A percentile compares a stretch with the other conserved stretches of the same genome.
Conservation (phyloP, 306 rosid genomes). For the Betula pendula region DNA sequence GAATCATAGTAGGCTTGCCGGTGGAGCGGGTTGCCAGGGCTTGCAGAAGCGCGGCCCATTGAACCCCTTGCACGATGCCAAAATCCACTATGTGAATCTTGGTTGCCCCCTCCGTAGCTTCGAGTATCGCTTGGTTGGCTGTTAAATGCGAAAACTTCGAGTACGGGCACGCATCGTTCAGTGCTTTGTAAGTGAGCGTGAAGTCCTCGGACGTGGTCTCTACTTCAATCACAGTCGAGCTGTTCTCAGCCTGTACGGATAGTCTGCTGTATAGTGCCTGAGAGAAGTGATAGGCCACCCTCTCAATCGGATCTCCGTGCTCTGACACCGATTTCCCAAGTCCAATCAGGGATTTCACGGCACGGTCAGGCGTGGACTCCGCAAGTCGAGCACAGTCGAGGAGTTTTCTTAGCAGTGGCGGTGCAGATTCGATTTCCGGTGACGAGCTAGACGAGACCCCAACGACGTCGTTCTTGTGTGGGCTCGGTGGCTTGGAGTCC, state of each 20-base stretch:
- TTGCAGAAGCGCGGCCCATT: conserved; percentile 91
- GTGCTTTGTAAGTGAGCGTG: conserved; percentile 71
- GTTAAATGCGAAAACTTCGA: conserved; percentile 93
- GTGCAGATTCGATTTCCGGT: conserved; percentile 47
- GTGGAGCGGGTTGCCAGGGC: conserved; percentile 86
- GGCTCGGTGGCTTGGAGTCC: conserved; percentile 31
- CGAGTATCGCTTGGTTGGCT: conserved; percentile 90
- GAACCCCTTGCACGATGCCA: conserved; percentile 90
- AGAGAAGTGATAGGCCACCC: conserved; percentile 64
- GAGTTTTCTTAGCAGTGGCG: conserved; percentile 67
- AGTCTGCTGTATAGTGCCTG: conserved; percentile 60
- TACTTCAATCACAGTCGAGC: conserved; percentile 20
- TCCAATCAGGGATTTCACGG: conserved; percentile 50
- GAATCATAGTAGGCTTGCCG: conserved; percentile 66
- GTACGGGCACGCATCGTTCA: conserved; percentile 93
- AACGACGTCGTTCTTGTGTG: conserved; percentile 24
- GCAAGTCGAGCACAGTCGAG: conserved; percentile 59
- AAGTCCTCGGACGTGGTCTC: conserved; percentile 52
- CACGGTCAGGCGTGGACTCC: conserved; percentile 63
- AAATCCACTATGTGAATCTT: conserved; percentile 88
- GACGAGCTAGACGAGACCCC: conserved; percentile 43
- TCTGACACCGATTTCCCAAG: conserved; percentile 60
- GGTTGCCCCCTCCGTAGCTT: conserved; percentile 62
- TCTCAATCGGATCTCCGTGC: conserved; percentile 75
- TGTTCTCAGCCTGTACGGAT: conserved; percentile 22